A percentile compares a stretch with the other conserved stretches of the same genome.
Evolutionary conservation across 129 eudicot species (phyloP).

Genomic region (Arctium minus): DNA sequence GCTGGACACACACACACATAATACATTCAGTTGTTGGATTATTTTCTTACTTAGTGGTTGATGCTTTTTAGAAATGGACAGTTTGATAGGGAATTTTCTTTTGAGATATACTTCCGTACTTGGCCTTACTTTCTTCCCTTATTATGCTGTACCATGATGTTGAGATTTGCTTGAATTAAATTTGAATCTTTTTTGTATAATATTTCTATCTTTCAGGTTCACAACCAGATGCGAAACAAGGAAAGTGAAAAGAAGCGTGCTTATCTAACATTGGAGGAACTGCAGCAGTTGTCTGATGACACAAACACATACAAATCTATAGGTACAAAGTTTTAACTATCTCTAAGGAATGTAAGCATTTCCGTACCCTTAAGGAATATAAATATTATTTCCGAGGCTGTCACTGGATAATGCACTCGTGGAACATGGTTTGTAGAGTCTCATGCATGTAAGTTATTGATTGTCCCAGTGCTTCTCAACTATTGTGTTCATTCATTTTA

Average conservation of each 20-base stretch:
- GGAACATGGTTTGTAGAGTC: too few relatives aligned
- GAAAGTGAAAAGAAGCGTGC: conserved; percentile 97
- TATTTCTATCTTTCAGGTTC: conserved; percentile 48
- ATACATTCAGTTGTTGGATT: background rate
- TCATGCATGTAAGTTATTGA: background rate
- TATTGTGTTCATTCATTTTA: background rate
- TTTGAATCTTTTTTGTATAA: background rate
- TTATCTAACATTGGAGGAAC: conserved; percentile 86
- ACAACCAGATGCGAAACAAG: conserved; percentile 80
- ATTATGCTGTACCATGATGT: background rate
- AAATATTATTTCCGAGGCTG: background rate
- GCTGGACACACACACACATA: background rate
- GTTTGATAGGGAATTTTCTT: background rate
- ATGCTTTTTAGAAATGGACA: background rate
- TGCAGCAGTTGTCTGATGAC: conserved; percentile 75
- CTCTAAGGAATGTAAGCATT: background rate
- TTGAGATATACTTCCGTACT: too few relatives aligned
- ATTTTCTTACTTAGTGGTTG: background rate
- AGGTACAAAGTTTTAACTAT: conserved; percentile 36
- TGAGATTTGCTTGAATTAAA: background rate
- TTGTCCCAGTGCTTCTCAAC: background rate
- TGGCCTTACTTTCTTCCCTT: background rate
- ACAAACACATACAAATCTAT: conserved; percentile 93
- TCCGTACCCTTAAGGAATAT: background rate
- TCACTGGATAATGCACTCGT: too few relatives aligned